Percentiles rank a stretch among this genome's conserved stretches.
phyloP scores from a whole-genome alignment of 2,329 filamentous ascomycete species.

The Magnaporthales sp. region DNA sequence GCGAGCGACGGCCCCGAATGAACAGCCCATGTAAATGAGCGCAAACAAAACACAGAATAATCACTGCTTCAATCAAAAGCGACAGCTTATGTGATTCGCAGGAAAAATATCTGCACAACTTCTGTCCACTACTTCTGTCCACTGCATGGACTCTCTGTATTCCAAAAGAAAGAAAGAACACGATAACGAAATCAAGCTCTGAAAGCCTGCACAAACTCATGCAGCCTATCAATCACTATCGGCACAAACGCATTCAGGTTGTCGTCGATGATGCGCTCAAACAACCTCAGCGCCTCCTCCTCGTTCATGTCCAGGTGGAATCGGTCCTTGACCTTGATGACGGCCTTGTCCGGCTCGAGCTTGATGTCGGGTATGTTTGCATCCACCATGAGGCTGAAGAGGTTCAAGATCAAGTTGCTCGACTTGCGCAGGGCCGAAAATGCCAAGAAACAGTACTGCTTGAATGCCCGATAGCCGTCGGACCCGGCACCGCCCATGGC shows the following conservation, averaged over 20 bases:
- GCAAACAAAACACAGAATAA: not conserved
- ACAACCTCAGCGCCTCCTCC: slow-evolving; percentile 81
- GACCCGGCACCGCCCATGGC: slow-evolving; percentile 86
- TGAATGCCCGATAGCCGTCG: slow-evolving; percentile 79
- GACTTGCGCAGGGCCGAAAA: slow-evolving; percentile 87
- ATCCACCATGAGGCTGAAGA: slow-evolving; percentile 96
- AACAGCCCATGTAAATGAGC: not conserved
- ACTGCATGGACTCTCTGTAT: not conserved
- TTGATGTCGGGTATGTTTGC: slow-evolving; percentile 95
- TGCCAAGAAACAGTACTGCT: slow-evolving; percentile 91
- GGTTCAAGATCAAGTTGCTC: slow-evolving; percentile 82
- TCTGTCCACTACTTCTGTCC: too few relatives aligned
- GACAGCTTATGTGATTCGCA: not conserved
- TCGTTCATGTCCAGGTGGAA: slow-evolving; percentile 89
- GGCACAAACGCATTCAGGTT: slow-evolving; percentile 84
- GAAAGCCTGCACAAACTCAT: slow-evolving; percentile 89
- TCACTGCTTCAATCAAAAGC: not conserved
- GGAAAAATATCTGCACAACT: not conserved
- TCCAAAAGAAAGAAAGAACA: not conserved
- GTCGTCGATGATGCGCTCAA: slow-evolving; percentile 85
- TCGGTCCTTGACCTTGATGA: slow-evolving; percentile 88
- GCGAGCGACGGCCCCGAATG: too few relatives aligned
- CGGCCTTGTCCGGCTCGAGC: slow-evolving; percentile 85
- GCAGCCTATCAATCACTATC: slow-evolving; percentile 88
- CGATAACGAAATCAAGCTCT: slow-evolving; percentile 42